Evolutionary conservation across 2,329 filamentous ascomycete species (phyloP).

Genomic region (Neoscytalidium dimidiatum): DNA sequence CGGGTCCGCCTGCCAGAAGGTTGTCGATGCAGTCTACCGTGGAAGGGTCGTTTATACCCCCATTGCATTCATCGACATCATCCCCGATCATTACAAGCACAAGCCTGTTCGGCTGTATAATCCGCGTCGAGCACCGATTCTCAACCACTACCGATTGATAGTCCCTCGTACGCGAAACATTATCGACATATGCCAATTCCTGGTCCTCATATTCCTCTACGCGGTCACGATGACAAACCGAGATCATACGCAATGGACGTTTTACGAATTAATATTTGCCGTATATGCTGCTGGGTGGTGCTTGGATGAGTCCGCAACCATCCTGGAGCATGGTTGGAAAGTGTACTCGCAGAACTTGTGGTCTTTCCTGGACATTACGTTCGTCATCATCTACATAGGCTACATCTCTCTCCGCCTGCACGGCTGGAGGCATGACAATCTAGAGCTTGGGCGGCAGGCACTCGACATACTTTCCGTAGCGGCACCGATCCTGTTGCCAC

Average conservation of each 20-base stretch:
- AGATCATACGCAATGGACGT: slow-evolving; percentile 57
- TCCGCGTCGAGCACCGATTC: slow-evolving; percentile 69
- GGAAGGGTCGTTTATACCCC: slow-evolving; percentile 82
- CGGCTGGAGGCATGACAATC: slow-evolving; percentile 56
- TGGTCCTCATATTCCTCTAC: slow-evolving; percentile 69
- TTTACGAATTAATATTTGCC: slow-evolving; percentile 66
- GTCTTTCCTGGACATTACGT: slow-evolving; percentile 83
- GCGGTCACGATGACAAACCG: slow-evolving; percentile 71
- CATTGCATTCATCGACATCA: slow-evolving; percentile 77
- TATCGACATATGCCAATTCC: slow-evolving; percentile 74
- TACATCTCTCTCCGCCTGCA: slow-evolving; percentile 71
- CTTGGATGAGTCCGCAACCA: slow-evolving; percentile 74
- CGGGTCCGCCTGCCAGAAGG: slow-evolving; percentile 76
- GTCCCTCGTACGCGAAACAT: slow-evolving; percentile 77
- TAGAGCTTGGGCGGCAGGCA: slow-evolving; percentile 63
- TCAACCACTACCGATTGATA: slow-evolving; percentile 84
- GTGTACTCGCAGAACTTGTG: slow-evolving; percentile 87
- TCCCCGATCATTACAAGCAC: slow-evolving; percentile 83
- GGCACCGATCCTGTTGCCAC: slow-evolving; percentile 74
- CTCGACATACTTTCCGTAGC: slow-evolving; percentile 78
- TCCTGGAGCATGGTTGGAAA: slow-evolving; percentile 74
- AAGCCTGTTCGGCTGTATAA: slow-evolving; percentile 81
- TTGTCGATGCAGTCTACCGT: slow-evolving; percentile 80
- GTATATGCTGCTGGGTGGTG: slow-evolving; percentile 79
- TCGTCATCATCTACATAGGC: slow-evolving; percentile 68